Evolutionary conservation across 345 rosid species (phyloP), one percentile per base, ranked within the genome.

Genomic region (Erucastrum elatum): DNA sequence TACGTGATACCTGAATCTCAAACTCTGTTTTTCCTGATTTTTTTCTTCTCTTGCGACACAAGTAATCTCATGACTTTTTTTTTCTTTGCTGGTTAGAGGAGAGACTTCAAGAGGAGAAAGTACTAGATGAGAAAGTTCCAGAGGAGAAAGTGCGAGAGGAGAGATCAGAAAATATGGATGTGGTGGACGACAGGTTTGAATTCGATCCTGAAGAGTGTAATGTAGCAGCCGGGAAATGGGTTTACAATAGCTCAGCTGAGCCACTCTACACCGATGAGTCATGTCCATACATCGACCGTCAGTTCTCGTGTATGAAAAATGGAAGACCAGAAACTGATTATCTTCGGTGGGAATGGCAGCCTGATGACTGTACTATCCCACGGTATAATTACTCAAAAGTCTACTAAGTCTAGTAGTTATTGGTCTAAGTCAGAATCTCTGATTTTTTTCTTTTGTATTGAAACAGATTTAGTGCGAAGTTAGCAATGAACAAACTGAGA

Each of bases 341-440:
- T 76, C 92, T 74, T 11, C 87, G 83, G 34, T 94, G 97, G 98
- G 93, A 88, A 74, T 94, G 98, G 98, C 97, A 87, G 76, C 97
- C 97, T 1, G 95, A 91, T 39, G 98, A 94, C 66, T 94, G 98
- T 66, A 82, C 85, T 46, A 70, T 94, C 74, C 97, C 97, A 34
- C 84, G 88, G 98, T 92, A 70, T 8, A 9, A 2, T 13, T 17
- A 13, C 21, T 60, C 35, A 12, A 60, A 58, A 59, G 25, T 25
- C 59, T 62, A n/a, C 1, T 44, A 17, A 2, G 21, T 39, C 71
- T 41, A 9, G 11, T 21, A 37, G 12, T 8, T 46, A 46, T 44
- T 4, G 17, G 9, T 76, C 26, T 69, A 11, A 70, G 25, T 64
- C 30, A 55, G 6, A 69, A 59, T 13, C 16, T 33, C 34, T 60